phyloP scores from a whole-genome alignment of 1,284 basidiomycete species.

The Austroboletus niveus region DNA sequence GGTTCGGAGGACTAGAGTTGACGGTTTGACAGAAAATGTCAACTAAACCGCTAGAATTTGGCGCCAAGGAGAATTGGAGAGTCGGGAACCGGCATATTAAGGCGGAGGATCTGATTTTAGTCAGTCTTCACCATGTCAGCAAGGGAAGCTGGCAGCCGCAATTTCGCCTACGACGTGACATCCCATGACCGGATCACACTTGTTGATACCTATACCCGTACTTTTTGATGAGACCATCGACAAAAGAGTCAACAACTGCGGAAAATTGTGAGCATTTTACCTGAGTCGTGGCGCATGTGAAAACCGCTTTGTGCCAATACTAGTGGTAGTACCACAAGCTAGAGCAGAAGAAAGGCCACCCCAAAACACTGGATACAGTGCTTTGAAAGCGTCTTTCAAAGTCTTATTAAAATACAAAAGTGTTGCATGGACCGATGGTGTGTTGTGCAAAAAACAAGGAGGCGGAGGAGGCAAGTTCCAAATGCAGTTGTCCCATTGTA shows the following conservation, averaged over 20 bases:
- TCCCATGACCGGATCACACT: not conserved
- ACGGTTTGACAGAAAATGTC: conserved; percentile 30
- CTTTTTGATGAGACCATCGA: too few species aligned
- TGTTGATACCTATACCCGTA: too few species aligned
- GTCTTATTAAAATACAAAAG: too few species aligned
- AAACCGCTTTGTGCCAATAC: too few species aligned
- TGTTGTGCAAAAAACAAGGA: conserved; percentile 2
- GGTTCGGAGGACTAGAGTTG: not conserved
- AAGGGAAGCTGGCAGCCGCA: conserved; percentile 77
- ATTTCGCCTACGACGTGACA: conserved; percentile 41
- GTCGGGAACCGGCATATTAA: conserved; percentile 53
- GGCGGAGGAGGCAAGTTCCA: not conserved
- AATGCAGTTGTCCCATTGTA: conserved; percentile 12
- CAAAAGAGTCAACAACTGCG: too few species aligned
- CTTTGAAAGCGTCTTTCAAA: too few species aligned
- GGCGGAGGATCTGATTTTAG: conserved; percentile 61
- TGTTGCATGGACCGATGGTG: not conserved
- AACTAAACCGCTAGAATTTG: conserved; percentile 17
- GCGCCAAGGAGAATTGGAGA: conserved; percentile 50
- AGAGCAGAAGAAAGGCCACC: too few species aligned
- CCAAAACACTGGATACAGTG: too few species aligned
- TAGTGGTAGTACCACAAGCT: too few species aligned
- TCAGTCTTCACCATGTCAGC: conserved; percentile 73
- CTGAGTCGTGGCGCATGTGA: too few species aligned
- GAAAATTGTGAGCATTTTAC: too few species aligned